These are phyloP conservation scores for Penicillium hordei DNA, from an alignment of 2,329 filamentous ascomycete species.

Conservation along the genomic window DNA sequence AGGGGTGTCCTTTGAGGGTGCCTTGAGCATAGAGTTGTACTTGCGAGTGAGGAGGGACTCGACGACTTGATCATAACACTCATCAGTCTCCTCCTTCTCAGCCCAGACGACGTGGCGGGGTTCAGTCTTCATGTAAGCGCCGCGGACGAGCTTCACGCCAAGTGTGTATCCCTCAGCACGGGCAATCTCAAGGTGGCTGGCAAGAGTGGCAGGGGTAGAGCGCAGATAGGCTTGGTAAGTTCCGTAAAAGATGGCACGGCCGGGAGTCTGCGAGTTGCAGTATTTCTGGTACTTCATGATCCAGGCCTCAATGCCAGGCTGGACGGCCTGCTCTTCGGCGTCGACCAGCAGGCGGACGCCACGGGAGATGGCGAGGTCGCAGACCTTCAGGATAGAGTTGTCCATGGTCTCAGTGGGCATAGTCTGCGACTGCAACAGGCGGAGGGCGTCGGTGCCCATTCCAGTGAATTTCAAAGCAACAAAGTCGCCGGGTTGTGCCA, in stretches of 20 bases:
- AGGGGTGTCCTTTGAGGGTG: conserved; percentile 41
- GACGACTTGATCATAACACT: conserved; percentile 58
- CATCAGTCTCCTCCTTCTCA: conserved; percentile 49
- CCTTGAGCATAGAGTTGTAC: conserved; percentile 57
- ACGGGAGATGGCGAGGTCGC: conserved; percentile 44
- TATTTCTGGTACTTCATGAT: conserved; percentile 55
- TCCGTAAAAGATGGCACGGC: conserved; percentile 54
- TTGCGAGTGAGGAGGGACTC: conserved; percentile 56
- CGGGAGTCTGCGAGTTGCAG: conserved; percentile 49
- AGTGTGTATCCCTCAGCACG: conserved; percentile 51
- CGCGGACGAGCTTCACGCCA: conserved; percentile 55
- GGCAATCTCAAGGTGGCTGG: conserved; percentile 48
- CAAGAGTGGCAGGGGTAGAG: conserved; percentile 47
- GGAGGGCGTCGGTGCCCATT: conserved; percentile 46
- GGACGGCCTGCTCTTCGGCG: conserved; percentile 55
- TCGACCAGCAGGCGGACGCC: conserved; percentile 53
- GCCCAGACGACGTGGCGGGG: conserved; percentile 48
- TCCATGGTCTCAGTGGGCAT: conserved; percentile 44
- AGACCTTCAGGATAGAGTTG: conserved; percentile 46
- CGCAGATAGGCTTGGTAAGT: conserved; percentile 57
- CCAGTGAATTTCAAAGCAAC: conserved; percentile 55
- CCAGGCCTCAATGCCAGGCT: conserved; percentile 54
- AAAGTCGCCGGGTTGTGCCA: conserved; percentile 54
- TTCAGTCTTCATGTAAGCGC: conserved; percentile 55
- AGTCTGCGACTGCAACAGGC: conserved; percentile 42